Evolutionary conservation across 192 early-diverging fungal species (phyloP).

Genomic region (Bifiguratus adelaidae): DNA sequence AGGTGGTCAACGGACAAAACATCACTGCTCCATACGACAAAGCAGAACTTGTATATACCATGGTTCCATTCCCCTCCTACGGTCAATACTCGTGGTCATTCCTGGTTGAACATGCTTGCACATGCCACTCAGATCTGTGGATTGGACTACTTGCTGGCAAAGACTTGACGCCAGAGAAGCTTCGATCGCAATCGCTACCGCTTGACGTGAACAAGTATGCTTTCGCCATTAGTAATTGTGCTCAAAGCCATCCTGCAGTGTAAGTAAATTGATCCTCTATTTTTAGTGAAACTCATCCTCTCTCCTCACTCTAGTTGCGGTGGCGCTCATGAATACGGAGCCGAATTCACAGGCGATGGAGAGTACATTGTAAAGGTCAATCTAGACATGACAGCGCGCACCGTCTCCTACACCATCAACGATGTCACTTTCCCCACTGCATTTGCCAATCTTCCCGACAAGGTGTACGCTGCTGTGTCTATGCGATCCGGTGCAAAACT

Average conservation of each 20-base stretch:
- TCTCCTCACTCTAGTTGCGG: too few species aligned
- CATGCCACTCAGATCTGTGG: background rate
- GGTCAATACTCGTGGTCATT: constrained; percentile 1
- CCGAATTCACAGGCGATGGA: too few species aligned
- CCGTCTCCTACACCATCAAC: constrained; percentile 4
- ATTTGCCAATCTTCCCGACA: constrained; percentile 2
- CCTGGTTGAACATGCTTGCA: background rate
- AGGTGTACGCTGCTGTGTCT: constrained; percentile 1
- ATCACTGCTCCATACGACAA: background rate
- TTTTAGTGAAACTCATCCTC: too few species aligned
- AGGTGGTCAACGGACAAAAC: background rate
- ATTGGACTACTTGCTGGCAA: background rate
- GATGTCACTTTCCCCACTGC: background rate
- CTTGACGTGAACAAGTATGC: background rate
- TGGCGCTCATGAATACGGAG: too few species aligned
- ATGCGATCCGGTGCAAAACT: background rate
- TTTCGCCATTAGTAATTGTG: background rate
- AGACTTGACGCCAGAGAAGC: background rate
- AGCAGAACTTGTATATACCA: background rate
- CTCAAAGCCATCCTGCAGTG: background rate
- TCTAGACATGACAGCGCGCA: constrained; percentile 5
- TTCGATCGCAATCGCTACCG: background rate
- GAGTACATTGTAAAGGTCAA: constrained; percentile 2
- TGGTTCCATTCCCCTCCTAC: background rate
- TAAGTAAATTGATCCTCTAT: background rate